Base-by-base conservation (phyloP, 805 yeast genomes). In the Metschnikowia peoriensis region DNA sequence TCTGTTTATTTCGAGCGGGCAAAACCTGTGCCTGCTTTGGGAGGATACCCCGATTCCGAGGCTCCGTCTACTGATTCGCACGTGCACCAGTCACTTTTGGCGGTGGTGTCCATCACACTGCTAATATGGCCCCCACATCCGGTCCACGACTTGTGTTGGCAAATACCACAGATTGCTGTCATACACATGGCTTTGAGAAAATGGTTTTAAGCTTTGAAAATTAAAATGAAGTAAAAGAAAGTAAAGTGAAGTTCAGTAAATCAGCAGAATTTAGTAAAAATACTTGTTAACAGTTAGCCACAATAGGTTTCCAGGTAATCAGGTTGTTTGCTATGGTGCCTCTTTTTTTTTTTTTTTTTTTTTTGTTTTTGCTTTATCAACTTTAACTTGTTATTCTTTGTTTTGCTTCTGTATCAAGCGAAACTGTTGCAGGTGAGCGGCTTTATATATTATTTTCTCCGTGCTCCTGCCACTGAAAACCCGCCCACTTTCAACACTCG, bases 1-100 rank as follows among this genome's bases (percentile, higher is more conserved):
- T 22, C 22, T 22, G 22, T 16, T 41, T 41, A 41, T 22, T 41
- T 41, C 12, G 53, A 16, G 16, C 65, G 67, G 22, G 81, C 80
- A 51, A 76, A 75, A 1, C 88, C 88, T 14, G 85, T 80, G n/a
- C 85, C 83, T 1, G 87, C 86, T 61, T 64, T 75, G 51, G 88
- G 88, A 27, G 88, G 88, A 58, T 71, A 83, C 28, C 44, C 50
- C 16, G 68, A 62, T n/a, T 66, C 67, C 44, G 74, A 69, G 3
- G 65, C 66, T 1, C 69, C 76, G 52, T 77, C 78, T 22, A 68
- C 61, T 49, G 75, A 76, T 51, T 70, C 72, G 65, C 88, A 83
- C 38, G 83, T 74, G 62, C 88, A 83, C 83, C 84, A 79, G 52
- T 67, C 70, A 17, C 66, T 66, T 51, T 69, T 71, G 32, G 77